Percentiles rank a stretch among this genome's conserved stretches.
phyloP scores from a whole-genome alignment of 805 yeast species.

The Priceomyces haplophilus region DNA sequence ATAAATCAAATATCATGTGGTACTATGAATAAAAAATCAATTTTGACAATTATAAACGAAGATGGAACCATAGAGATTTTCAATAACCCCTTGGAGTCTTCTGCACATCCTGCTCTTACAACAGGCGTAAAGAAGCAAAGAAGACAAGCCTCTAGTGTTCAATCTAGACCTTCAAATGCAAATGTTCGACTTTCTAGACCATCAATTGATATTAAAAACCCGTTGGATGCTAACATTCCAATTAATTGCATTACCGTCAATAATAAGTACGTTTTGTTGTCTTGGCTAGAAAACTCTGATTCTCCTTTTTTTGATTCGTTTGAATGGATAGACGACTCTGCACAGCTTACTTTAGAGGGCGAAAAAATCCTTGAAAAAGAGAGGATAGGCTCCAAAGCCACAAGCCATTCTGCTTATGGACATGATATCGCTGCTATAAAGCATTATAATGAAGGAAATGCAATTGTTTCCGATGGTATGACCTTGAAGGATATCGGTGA shows the following conservation, averaged over 20 bases:
- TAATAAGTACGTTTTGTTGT: constrained; percentile 37
- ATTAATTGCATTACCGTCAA: constrained; percentile 28
- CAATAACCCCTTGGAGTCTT: constrained; percentile 46
- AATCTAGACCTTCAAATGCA: constrained; percentile 51
- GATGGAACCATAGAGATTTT: constrained; percentile 74
- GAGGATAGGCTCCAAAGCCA: constrained; percentile 38
- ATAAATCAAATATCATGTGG: constrained; percentile 46
- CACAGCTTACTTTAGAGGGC: constrained; percentile 21
- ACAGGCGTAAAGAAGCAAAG: constrained; percentile 41
- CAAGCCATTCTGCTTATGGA: constrained; percentile 43
- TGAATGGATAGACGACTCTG: constrained; percentile 43
- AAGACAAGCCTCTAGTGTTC: constrained; percentile 37
- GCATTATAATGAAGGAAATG: constrained; percentile 58
- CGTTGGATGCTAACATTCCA: constrained; percentile 25
- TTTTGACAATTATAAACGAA: constrained; percentile 63
- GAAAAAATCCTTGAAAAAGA: constrained; percentile 30
- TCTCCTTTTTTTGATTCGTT: constrained; percentile 55
- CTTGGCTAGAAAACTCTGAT: constrained; percentile 64
- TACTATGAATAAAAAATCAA: constrained; percentile 24
- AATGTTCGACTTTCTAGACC: constrained; percentile 50
- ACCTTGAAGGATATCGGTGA: constrained; percentile 55
- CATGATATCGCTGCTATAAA: constrained; percentile 54
- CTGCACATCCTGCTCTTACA: constrained; percentile 15
- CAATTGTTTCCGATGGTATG: constrained; percentile 61
- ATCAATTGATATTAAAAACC: constrained; percentile 30